Conservation (phyloP, 345 rosid species). For the Cardamine chenopodiifolia region DNA sequence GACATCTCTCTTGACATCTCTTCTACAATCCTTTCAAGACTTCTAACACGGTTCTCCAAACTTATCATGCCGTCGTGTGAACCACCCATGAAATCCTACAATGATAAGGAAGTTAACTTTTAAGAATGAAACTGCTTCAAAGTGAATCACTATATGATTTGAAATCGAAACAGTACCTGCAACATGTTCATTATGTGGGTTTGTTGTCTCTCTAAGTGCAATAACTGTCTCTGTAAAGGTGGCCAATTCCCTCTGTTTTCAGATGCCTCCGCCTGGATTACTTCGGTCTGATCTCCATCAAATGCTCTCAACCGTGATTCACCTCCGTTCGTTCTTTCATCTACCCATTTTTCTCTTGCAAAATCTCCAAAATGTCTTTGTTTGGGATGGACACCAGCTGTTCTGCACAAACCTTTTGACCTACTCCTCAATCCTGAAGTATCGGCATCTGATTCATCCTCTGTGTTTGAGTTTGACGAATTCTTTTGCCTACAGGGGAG, state of each 20-base stretch:
- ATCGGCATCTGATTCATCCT: slow-evolving; percentile 59
- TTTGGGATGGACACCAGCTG: slow-evolving; percentile 41
- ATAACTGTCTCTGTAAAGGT: slow-evolving; percentile 89
- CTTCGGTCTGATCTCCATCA: slow-evolving; percentile 57
- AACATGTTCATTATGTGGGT: slow-evolving; percentile 86
- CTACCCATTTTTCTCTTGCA: slow-evolving; percentile 45
- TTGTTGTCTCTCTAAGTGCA: slow-evolving; percentile 92
- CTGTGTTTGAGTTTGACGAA: slow-evolving; percentile 62
- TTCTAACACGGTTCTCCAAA: slow-evolving; percentile 84
- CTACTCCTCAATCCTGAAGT: slow-evolving; percentile 53
- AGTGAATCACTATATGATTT: slow-evolving; percentile 17
- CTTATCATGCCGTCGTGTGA: slow-evolving; percentile 89
- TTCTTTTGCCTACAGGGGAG: slow-evolving; percentile 65
- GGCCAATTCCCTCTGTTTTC: slow-evolving; percentile 70
- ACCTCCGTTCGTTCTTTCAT: slow-evolving; percentile 50
- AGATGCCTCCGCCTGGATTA: slow-evolving; percentile 55
- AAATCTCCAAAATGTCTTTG: slow-evolving; percentile 46
- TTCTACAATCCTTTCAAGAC: slow-evolving; percentile 93
- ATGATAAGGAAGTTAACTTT: slow-evolving; percentile 5
- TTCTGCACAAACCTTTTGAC: slow-evolving; percentile 54
- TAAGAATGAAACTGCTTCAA: slow-evolving; percentile 33
- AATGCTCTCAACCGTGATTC: slow-evolving; percentile 56
- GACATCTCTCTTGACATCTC: slow-evolving; percentile 88
- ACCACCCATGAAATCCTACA: slow-evolving; percentile 98
- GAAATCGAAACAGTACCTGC: slow-evolving; percentile 57